A percentile compares a stretch with the other conserved stretches of the same genome.
These are phyloP conservation scores for Chrysopogon serrulatus DNA, from an alignment of 176 grass and related monocot species.

Conservation along the genomic window DNA sequence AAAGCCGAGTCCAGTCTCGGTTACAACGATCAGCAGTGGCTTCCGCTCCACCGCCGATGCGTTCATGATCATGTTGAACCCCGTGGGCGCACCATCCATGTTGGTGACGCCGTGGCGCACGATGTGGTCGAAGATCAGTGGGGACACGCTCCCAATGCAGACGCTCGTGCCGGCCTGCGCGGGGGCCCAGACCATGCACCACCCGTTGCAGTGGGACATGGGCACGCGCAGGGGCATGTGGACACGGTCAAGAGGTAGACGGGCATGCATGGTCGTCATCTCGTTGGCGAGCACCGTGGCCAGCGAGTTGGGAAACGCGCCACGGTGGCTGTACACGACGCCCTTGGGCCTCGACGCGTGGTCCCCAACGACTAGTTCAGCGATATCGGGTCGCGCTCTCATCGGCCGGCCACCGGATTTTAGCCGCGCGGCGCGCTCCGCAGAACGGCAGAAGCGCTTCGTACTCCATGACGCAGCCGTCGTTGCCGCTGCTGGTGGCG, in stretches of 20 bases:
- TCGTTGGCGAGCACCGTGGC: slow-evolving; percentile 31
- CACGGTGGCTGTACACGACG: slow-evolving; percentile 65
- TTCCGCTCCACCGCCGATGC: slow-evolving; percentile 29
- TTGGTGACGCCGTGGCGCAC: slow-evolving; percentile 46
- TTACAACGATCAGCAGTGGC: slow-evolving; percentile 23
- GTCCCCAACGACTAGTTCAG: slow-evolving; percentile 68
- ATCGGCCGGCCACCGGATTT: slow-evolving; percentile 54
- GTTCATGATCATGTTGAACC: slow-evolving; percentile 54
- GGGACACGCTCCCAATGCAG: slow-evolving; percentile 29
- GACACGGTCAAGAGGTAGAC: slow-evolving; percentile 65
- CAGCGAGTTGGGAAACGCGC: too few relatives aligned
- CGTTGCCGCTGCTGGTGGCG: not conserved
- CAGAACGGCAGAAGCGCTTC: slow-evolving; percentile 37
- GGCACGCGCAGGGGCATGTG: too few relatives aligned
- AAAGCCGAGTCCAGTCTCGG: too few relatives aligned
- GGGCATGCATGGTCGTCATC: slow-evolving; percentile 31
- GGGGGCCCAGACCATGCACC: slow-evolving; percentile 56
- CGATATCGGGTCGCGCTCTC: slow-evolving; percentile 54
- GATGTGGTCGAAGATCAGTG: slow-evolving; percentile 50
- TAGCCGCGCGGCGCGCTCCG: not conserved
- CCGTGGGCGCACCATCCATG: slow-evolving; percentile 49
- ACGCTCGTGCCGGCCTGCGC: slow-evolving; percentile 56
- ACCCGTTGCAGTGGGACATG: slow-evolving; percentile 79
- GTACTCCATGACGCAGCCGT: not conserved
- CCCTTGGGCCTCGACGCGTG: too few relatives aligned